Conservation (phyloP, 768 basidiomycete genomes). For the Boletus fagicola region DNA sequence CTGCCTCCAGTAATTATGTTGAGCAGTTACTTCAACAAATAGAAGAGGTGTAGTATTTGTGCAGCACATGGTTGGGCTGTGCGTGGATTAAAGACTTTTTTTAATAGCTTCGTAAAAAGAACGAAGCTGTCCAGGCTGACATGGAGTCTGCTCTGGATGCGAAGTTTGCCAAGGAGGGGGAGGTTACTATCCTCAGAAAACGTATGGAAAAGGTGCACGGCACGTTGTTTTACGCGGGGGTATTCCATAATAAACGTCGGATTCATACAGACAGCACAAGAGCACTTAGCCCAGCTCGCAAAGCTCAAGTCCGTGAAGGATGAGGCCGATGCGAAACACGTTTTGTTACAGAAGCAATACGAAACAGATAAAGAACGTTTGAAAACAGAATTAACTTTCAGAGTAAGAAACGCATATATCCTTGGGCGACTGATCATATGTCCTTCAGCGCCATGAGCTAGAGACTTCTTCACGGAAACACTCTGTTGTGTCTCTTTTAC, state of each 20-base stretch:
- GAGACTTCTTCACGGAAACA: constrained; percentile 55
- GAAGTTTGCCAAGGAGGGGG: constrained; percentile 63
- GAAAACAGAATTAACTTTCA: constrained; percentile 68
- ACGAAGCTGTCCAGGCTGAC: constrained; percentile 44
- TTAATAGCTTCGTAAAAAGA: constrained; percentile 50
- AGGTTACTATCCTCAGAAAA: constrained; percentile 64
- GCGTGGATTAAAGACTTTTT: constrained; percentile 7
- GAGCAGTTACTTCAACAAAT: constrained; percentile 36
- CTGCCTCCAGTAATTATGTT: constrained; percentile 1
- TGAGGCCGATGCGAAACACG: constrained; percentile 55
- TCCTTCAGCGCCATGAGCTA: constrained; percentile 61
- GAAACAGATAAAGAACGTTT: constrained; percentile 69
- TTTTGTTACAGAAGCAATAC: constrained; percentile 56
- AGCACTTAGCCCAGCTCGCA: constrained; percentile 55
- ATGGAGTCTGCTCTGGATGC: constrained; percentile 49
- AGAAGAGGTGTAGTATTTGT: constrained; percentile 44
- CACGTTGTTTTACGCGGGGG: neutral
- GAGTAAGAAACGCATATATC: constrained; percentile 41
- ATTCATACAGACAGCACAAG: constrained; percentile 49
- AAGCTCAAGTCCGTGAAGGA: constrained; percentile 60
- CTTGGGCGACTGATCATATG: constrained; percentile 13
- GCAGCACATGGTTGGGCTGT: constrained; percentile 3
- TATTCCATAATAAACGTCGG: neutral
- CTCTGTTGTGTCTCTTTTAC: constrained; percentile 42
- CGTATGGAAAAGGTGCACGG: constrained; percentile 60